These are phyloP conservation scores for Bolboschoenoplectus hybrid DNA, from an alignment of 202 grass and related monocot species.

Conservation along the genomic window DNA sequence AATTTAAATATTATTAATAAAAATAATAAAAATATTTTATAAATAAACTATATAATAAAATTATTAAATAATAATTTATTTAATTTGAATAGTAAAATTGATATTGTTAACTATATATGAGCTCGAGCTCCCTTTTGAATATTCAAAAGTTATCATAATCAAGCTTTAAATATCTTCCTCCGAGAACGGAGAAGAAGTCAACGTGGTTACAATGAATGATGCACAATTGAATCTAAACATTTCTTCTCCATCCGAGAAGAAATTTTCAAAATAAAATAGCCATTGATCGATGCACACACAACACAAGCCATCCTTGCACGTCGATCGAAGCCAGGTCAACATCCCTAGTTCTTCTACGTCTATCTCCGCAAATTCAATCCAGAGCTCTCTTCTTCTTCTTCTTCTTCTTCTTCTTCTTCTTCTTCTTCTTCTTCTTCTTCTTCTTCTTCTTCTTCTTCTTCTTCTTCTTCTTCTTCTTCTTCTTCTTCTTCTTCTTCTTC, in stretches of 20 bases:
- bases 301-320: slow-evolving; percentile 24
- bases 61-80: too few species aligned
- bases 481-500: not conserved
- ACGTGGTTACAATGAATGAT: not conserved
- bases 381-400: not conserved
- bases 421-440: not conserved
- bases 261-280: slow-evolving; percentile 12
- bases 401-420: not conserved
- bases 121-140: not conserved
- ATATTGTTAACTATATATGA: too few species aligned
- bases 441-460: not conserved
- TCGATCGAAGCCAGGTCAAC: slow-evolving; percentile 33
- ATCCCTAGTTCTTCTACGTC: not conserved
- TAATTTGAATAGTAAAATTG: too few species aligned
- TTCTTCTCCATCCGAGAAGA: not conserved
- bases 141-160: not conserved
- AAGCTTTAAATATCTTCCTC: not conserved
- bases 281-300: not conserved
- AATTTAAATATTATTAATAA: too few species aligned
- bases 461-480: not conserved
- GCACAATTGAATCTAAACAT: not conserved
- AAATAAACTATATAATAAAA: too few species aligned
- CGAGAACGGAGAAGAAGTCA: slow-evolving; percentile 23
- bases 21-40: too few species aligned
- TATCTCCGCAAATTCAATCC: not conserved